Conservation (phyloP, 2,329 filamentous ascomycete species). For the Nigrospora sphaerica region DNA sequence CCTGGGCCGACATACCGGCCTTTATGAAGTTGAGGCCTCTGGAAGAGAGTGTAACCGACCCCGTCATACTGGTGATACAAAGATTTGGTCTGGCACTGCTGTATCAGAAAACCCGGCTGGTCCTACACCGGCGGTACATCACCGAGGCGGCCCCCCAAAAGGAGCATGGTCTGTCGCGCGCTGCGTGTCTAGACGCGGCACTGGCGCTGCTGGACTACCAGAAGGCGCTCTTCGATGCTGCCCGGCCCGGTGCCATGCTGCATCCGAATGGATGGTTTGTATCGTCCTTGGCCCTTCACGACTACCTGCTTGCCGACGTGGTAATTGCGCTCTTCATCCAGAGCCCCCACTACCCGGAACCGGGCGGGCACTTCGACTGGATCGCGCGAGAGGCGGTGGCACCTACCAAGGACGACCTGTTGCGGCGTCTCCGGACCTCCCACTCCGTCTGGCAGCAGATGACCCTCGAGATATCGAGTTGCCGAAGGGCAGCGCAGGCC, state of each 20-base stretch:
- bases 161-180: constrained; percentile 46
- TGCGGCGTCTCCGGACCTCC: constrained; percentile 32
- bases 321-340: constrained; percentile 48
- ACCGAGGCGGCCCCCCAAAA: constrained; percentile 30
- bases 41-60: constrained; percentile 41
- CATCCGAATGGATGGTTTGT: constrained; percentile 49
- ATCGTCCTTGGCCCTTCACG: constrained; percentile 49
- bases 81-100: constrained; percentile 44
- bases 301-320: constrained; percentile 56
- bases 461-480: constrained; percentile 27
- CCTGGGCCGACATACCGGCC: constrained; percentile 35
- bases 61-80: constrained; percentile 40
- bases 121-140: constrained; percentile 48
- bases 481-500: constrained; percentile 37
- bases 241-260: constrained; percentile 46
- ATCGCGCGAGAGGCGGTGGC: constrained; percentile 20
- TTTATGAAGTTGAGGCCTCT: constrained; percentile 42
- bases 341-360: constrained; percentile 32
- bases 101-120: constrained; percentile 48
- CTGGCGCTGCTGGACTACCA: constrained; percentile 41
- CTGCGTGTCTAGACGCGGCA: constrained; percentile 42
- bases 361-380: constrained; percentile 25
- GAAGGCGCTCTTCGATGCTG: constrained; percentile 36
- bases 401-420: constrained; percentile 30
- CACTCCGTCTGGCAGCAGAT: constrained; percentile 36